These are phyloP conservation scores for Aspergillus fumigatiaffinis DNA, from an alignment of 2,329 filamentous ascomycete species.

Conservation along the genomic window DNA sequence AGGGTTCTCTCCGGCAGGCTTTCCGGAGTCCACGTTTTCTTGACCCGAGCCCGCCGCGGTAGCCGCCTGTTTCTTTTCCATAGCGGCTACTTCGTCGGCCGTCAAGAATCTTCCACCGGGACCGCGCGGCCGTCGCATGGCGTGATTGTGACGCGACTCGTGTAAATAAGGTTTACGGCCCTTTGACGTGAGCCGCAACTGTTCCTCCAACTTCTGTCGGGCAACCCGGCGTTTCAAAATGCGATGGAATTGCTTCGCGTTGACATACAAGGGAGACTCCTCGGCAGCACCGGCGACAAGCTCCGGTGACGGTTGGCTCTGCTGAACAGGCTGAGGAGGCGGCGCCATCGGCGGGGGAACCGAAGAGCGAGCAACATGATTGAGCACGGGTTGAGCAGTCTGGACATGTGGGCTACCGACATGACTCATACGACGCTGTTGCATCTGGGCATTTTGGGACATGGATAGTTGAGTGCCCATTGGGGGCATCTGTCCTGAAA, in stretches of 20 bases:
- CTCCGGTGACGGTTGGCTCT: conserved; percentile 74
- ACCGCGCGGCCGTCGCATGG: conserved; percentile 90
- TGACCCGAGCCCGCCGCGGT: conserved; percentile 30
- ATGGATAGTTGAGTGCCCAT: conserved; percentile 47
- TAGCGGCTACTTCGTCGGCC: conserved; percentile 87
- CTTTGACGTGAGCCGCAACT: conserved; percentile 85
- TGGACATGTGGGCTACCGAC: conserved; percentile 71
- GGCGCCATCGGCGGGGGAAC: conserved; percentile 49
- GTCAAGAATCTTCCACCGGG: conserved; percentile 95
- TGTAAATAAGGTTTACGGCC: conserved; percentile 95
- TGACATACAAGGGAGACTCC: conserved; percentile 94
- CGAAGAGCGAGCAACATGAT: conserved; percentile 56
- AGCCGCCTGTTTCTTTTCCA: conserved; percentile 63
- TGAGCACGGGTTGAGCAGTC: conserved; percentile 72
- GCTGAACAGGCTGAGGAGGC: conserved; percentile 56
- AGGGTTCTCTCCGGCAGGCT: conserved; percentile 29
- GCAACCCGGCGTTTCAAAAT: conserved; percentile 93
- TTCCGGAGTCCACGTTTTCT: conserved; percentile 29
- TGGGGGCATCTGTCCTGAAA: conserved; percentile 56
- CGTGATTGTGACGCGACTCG: conserved; percentile 96
- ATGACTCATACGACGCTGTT: conserved; percentile 67
- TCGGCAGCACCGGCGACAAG: conserved; percentile 69
- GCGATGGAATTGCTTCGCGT: conserved; percentile 97
- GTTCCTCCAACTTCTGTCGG: conserved; percentile 88
- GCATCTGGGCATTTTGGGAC: conserved; percentile 56